Evolutionary conservation across 805 yeast genomes (phyloP).

Genomic region (Saturnispora halmiae): DNA sequence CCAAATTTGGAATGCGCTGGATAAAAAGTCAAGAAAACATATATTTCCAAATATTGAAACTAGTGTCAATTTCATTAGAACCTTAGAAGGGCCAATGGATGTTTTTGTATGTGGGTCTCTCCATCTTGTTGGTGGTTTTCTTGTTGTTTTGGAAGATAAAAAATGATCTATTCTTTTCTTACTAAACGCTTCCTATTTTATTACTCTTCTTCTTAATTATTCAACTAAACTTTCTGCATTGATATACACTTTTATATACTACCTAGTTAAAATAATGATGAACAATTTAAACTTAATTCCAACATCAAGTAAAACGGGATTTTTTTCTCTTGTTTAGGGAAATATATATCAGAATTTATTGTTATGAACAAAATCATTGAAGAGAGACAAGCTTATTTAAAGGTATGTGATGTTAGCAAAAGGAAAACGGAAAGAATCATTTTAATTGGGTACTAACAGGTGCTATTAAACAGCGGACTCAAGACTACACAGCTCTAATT

Average conservation of each 20-base stretch:
- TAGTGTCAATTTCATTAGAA: constrained; percentile 46
- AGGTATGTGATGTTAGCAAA: neutral
- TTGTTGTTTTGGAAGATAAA: constrained; percentile 64
- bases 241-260: neutral
- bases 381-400: constrained; percentile 4
- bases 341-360: neutral
- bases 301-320: too few relatives aligned
- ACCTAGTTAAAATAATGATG: neutral
- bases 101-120: constrained; percentile 91
- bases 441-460: too few relatives aligned
- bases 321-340: too few relatives aligned
- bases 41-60: constrained; percentile 72
- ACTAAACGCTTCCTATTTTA: neutral
- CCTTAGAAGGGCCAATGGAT: constrained; percentile 43
- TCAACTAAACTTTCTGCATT: neutral
- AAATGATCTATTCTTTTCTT: too few relatives aligned
- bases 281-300: neutral
- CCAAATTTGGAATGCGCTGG: constrained; percentile 54
- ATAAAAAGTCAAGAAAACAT: constrained; percentile 33
- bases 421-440: too few relatives aligned
- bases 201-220: neutral
- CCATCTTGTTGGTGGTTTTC: constrained; percentile 88
- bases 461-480: constrained; percentile 20
- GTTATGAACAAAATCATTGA: neutral
- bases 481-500: constrained; percentile 32